Conservation (phyloP, 495 filamentous ascomycete species). For the Talaromyces thailandensis region DNA sequence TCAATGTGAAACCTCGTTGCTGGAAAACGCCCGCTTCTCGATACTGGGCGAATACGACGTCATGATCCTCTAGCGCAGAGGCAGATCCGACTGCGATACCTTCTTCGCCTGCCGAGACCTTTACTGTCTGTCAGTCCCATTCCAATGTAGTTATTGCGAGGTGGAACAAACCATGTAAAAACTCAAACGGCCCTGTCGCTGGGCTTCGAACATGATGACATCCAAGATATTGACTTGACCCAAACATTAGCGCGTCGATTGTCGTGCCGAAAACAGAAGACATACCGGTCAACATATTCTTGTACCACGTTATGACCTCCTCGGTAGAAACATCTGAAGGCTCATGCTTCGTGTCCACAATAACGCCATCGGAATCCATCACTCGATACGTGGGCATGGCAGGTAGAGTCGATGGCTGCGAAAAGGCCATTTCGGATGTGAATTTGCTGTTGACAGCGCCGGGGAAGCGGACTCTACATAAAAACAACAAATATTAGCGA, state of each 20-base stretch:
- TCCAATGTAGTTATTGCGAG: background rate
- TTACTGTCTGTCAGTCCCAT: background rate
- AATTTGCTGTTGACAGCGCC: slow-evolving; percentile 94
- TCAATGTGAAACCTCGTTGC: slow-evolving; percentile 78
- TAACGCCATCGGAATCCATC: slow-evolving; percentile 70
- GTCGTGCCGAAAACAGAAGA: background rate
- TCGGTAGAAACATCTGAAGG: slow-evolving; percentile 57
- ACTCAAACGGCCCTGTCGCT: slow-evolving; percentile 69
- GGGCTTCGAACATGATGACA: slow-evolving; percentile 85
- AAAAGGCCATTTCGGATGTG: slow-evolving; percentile 67
- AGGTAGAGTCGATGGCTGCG: slow-evolving; percentile 52
- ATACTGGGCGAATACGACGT: slow-evolving; percentile 93
- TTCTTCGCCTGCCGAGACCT: slow-evolving; percentile 90
- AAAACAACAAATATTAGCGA: slow-evolving; percentile 6
- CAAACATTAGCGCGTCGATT: slow-evolving; percentile 6
- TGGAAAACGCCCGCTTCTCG: slow-evolving; percentile 86
- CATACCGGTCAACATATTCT: slow-evolving; percentile 56
- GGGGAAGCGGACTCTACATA: slow-evolving; percentile 70
- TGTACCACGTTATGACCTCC: slow-evolving; percentile 56
- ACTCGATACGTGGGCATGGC: slow-evolving; percentile 82
- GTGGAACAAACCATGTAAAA: slow-evolving; percentile 80
- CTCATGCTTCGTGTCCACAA: slow-evolving; percentile 60
- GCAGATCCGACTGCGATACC: slow-evolving; percentile 84
- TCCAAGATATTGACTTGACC: slow-evolving; percentile 78
- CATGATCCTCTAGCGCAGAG: slow-evolving; percentile 67